phyloP scores from a whole-genome alignment of 495 filamentous ascomycete species.

The Xylaria acuta region DNA sequence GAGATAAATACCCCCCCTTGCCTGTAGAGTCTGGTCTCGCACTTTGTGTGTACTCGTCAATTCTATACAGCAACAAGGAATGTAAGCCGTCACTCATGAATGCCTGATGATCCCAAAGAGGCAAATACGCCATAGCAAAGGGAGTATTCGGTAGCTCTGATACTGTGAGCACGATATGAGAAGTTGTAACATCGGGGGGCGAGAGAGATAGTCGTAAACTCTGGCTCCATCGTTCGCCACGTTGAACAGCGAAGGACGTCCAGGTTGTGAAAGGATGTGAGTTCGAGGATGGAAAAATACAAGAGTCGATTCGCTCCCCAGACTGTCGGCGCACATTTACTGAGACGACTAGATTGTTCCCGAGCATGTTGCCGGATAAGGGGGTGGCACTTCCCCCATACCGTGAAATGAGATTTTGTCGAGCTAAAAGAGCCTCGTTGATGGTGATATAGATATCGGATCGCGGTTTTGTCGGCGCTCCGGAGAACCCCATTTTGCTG shows the following conservation, averaged over 20 bases:
- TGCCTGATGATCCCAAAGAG: slow-evolving; percentile 89
- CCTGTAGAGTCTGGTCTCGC: slow-evolving; percentile 60
- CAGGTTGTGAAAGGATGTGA: slow-evolving; percentile 76
- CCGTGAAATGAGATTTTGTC: slow-evolving; percentile 79
- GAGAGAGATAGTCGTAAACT: slow-evolving; percentile 83
- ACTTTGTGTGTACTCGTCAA: slow-evolving; percentile 80
- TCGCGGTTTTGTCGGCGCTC: slow-evolving; percentile 82
- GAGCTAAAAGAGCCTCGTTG: slow-evolving; percentile 72
- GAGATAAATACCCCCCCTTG: slow-evolving; percentile 80
- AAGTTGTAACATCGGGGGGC: slow-evolving; percentile 78
- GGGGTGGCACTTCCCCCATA: slow-evolving; percentile 77
- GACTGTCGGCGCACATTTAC: slow-evolving; percentile 80
- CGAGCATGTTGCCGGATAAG: slow-evolving; percentile 63
- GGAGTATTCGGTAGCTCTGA: slow-evolving; percentile 83
- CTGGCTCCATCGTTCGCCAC: slow-evolving; percentile 83
- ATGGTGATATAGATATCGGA: slow-evolving; percentile 95
- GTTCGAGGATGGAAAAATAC: slow-evolving; percentile 87
- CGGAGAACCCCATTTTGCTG: slow-evolving; percentile 91
- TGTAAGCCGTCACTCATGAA: slow-evolving; percentile 90
- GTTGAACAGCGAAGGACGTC: slow-evolving; percentile 80
- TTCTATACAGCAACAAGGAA: slow-evolving; percentile 79
- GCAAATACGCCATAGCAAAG: slow-evolving; percentile 91
- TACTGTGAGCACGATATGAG: slow-evolving; percentile 89
- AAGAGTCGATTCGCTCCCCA: slow-evolving; percentile 83
- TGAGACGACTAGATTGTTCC: slow-evolving; percentile 84